These are phyloP conservation scores for Betula pendula DNA, from an alignment of 306 rosid species.

Conservation along the genomic window DNA sequence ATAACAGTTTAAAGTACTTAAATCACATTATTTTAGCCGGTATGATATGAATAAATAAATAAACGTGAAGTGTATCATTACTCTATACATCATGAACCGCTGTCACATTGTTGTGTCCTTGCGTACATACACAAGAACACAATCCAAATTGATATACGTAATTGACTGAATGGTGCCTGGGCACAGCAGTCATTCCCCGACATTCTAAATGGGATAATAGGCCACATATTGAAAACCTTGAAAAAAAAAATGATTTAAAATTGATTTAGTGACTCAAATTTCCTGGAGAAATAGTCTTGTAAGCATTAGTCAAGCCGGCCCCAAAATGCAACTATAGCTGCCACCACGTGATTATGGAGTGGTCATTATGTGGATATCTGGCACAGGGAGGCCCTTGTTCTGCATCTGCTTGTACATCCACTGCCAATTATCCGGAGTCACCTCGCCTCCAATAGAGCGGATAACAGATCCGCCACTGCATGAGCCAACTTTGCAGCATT, in stretches of 20 bases:
- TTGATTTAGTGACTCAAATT: slow-evolving; percentile 12
- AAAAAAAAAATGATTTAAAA: not conserved
- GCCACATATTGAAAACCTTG: not conserved
- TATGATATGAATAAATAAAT: no score
- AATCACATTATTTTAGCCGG: no score
- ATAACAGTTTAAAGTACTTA: no score
- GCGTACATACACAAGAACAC: not conserved
- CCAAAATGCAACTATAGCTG: slow-evolving; percentile 19
- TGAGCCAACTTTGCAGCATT: slow-evolving; percentile 85
- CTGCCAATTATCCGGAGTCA: slow-evolving; percentile 72
- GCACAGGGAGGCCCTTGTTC: slow-evolving; percentile 61
- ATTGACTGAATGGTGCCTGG: not conserved
- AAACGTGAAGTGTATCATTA: no score
- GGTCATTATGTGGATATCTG: slow-evolving; percentile 36
- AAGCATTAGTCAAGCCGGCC: not conserved
- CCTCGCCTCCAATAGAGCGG: slow-evolving; percentile 91
- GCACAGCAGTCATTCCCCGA: not conserved
- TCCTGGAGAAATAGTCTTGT: not conserved
- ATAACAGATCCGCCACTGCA: slow-evolving; percentile 94
- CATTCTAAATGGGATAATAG: not conserved
- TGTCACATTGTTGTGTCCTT: no score
- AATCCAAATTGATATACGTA: not conserved
- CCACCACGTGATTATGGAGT: slow-evolving; percentile 1
- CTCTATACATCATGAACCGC: no score
- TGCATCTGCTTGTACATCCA: slow-evolving; percentile 97